Conservation (phyloP, 1,139 yeast genomes). For the Lodderomyces oxycetoniae region DNA sequence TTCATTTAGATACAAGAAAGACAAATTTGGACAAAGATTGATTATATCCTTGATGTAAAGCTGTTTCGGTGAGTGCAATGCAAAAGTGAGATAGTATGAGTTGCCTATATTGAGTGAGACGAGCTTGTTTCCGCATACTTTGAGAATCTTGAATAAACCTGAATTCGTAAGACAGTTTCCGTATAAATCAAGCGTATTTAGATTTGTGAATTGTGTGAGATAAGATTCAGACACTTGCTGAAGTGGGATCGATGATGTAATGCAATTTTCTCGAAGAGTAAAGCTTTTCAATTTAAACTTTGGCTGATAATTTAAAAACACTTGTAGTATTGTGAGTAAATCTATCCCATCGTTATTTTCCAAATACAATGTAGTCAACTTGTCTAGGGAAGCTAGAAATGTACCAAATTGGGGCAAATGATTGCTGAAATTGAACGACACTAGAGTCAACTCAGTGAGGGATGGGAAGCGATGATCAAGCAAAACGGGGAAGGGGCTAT, state of each 20-base stretch:
- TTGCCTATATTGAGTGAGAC: conserved; percentile 28
- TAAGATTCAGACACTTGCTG: conserved; percentile 24
- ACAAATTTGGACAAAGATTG: conserved; percentile 21
- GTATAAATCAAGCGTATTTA: conserved; percentile 33
- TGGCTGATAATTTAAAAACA: conserved; percentile 29
- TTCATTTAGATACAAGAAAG: conserved; percentile 28
- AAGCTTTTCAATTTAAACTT: conserved; percentile 23
- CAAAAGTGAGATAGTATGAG: conserved; percentile 22
- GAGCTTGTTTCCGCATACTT: conserved; percentile 16
- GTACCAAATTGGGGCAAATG: conserved; percentile 26
- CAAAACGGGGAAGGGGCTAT: conserved; percentile 25
- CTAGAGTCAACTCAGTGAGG: conserved; percentile 25
- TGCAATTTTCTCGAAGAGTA: conserved; percentile 27
- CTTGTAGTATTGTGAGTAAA: conserved; percentile 26
- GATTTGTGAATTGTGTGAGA: conserved; percentile 14
- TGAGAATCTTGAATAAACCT: conserved; percentile 30
- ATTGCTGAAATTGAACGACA: conserved; percentile 29
- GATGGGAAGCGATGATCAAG: conserved; percentile 20
- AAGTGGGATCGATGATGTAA: conserved; percentile 17
- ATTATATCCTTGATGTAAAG: conserved; percentile 23
- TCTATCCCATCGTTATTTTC: conserved; percentile 34
- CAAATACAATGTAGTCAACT: conserved; percentile 22
- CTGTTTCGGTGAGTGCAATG: conserved; percentile 19
- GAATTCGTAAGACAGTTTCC: conserved; percentile 29
- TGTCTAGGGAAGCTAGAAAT: conserved; percentile 20